Conservation (phyloP, 768 basidiomycete genomes). For the Lactifluus volemus region DNA sequence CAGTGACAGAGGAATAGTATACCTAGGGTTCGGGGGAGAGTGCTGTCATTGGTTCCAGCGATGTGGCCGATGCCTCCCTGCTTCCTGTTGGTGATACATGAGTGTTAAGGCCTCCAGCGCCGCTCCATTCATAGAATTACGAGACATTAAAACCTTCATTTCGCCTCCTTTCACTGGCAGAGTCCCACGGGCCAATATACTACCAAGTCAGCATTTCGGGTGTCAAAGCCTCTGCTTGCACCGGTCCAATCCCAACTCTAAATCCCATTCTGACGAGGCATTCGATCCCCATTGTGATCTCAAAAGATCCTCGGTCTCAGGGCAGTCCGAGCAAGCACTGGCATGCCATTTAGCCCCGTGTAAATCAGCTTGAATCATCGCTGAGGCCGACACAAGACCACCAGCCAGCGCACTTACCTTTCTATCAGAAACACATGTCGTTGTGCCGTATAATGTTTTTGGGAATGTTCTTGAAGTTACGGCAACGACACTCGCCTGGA, state of each 20-base stretch:
- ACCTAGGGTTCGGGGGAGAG: background rate
- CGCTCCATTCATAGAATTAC: background rate
- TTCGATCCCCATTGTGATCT: background rate
- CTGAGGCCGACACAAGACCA: background rate
- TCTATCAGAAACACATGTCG: background rate
- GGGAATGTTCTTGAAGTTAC: background rate
- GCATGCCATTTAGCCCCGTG: background rate
- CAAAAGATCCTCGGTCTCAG: background rate
- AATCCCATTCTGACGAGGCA: background rate
- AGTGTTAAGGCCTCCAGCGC: constrained; percentile 11
- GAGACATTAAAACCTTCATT: background rate
- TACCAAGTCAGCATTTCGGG: background rate
- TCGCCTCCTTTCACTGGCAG: background rate
- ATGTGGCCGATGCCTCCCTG: constrained; percentile 1
- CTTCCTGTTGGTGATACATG: constrained; percentile 1
- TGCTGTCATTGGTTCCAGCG: background rate
- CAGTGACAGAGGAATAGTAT: background rate
- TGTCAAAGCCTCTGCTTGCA: too few species aligned
- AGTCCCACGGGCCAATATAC: background rate
- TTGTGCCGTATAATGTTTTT: background rate
- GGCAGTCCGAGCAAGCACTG: background rate
- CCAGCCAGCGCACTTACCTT: background rate
- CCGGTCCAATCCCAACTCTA: too few species aligned
- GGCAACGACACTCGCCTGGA: constrained; percentile 7
- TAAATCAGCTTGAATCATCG: background rate